Evolutionary conservation across 2,329 filamentous ascomycete genomes (phyloP), one percentile per base, ranked within the genome.

Genomic region (Colletotrichum tanaceti): DNA sequence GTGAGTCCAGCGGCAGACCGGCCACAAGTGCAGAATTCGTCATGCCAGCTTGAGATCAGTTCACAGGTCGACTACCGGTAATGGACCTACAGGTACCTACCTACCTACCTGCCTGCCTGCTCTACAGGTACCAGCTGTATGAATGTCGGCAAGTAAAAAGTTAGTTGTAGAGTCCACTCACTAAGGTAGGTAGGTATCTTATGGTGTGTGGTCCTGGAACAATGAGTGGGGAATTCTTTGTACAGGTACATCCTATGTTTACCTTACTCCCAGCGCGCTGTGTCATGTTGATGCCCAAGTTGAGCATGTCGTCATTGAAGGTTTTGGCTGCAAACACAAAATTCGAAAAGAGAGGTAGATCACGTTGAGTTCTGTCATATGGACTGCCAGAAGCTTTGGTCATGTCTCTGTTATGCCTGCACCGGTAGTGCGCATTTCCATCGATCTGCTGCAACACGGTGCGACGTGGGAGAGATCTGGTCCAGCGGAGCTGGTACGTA

Each of bases 161-260:
- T n/a, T n/a, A n/a, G n/a, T n/a, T n/a, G n/a, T n/a, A n/a, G n/a
- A n/a, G n/a, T n/a, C n/a, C n/a, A n/a, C n/a, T n/a, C n/a, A n/a
- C n/a, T n/a, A n/a, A n/a, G n/a, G n/a, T n/a, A n/a, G n/a, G n/a
- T n/a, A n/a, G n/a, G n/a, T n/a, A 35, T 35, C 16, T 59, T 47
- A 22, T 68, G 65, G 49, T 55, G 62, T 65, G 60, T 65, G 62
- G 43, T 28, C 35, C 61, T 49, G 35, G 61, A 46, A 62, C 16
- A 50, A 22, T 63, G 32, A 35, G 32, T 35, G 32, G 32, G 7
- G 32, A 0, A 7, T 9, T 35, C 2, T 7, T 39, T 24, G 41
- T 20, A n/a, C n/a, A n/a, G n/a, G n/a, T n/a, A n/a, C n/a, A n/a
- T n/a, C n/a, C n/a, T n/a, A n/a, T n/a, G n/a, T n/a, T n/a, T n/a